A percentile compares a stretch with the other conserved stretches of the same genome.
Conservation (phyloP, 2,329 filamentous ascomycete species). For the Xylariaceae sp. region DNA sequence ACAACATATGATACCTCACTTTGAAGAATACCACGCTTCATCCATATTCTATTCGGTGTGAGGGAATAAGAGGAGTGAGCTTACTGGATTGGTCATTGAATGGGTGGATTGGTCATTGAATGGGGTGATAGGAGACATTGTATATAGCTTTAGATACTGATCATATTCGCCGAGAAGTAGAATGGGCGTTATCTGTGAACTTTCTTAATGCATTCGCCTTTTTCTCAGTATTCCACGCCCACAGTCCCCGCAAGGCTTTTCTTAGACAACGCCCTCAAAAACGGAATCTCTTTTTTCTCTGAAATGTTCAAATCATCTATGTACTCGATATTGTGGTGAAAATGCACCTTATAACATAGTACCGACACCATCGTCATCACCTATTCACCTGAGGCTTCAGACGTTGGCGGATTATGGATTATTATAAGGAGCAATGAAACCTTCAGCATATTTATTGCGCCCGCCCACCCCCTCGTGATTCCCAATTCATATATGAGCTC, state of each 20-base stretch:
- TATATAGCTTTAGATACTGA: constrained; percentile 13
- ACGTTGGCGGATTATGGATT: neutral
- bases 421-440: neutral
- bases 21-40: constrained; percentile 5
- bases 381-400: neutral
- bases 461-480: neutral
- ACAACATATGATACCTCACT: constrained; percentile 13
- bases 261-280: neutral
- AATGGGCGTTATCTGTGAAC: neutral
- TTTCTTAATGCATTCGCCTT: neutral
- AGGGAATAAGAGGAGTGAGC: neutral
- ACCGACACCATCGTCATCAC: neutral
- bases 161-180: constrained; percentile 1
- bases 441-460: neutral
- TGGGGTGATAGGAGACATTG: neutral
- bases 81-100: neutral
- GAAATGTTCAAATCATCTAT: neutral
- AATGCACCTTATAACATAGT: neutral
- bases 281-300: neutral
- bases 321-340: neutral
- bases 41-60: neutral
- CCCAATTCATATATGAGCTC: neutral
- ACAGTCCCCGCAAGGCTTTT: neutral
- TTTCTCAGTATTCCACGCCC: neutral
- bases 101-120: too few relatives aligned